Evolutionary conservation across 371 early-diverging fungal species (phyloP).

Genomic region (Polyrhizophydium stewartii): DNA sequence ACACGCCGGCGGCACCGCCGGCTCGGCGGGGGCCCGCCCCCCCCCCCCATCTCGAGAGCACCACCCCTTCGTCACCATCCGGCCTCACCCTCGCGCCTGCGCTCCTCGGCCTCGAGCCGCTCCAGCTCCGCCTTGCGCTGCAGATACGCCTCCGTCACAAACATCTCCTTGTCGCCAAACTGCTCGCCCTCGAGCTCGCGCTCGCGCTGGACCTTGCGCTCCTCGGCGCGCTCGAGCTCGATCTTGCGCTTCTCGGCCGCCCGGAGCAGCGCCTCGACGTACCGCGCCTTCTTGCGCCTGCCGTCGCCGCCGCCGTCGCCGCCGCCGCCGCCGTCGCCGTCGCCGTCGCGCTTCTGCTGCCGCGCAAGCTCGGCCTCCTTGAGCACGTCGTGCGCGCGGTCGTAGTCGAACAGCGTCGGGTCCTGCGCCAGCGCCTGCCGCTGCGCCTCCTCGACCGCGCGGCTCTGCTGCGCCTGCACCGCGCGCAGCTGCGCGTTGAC

Average conservation of each 20-base stretch:
- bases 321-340: constrained; percentile 23
- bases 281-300: constrained; percentile 53
- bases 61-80: neutral
- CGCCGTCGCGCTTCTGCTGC: constrained; percentile 26
- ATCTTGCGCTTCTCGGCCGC: constrained; percentile 78
- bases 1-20: too few relatives aligned
- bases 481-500: constrained; percentile 23
- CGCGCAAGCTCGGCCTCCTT: constrained; percentile 53
- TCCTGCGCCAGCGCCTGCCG: constrained; percentile 72
- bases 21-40: too few relatives aligned
- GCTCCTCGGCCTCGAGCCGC: constrained; percentile 78
- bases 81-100: constrained; percentile 44
- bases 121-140: constrained; percentile 74
- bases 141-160: constrained; percentile 82
- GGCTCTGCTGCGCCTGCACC: constrained; percentile 13
- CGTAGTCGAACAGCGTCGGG: constrained; percentile 85
- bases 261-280: constrained; percentile 69
- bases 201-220: constrained; percentile 75
- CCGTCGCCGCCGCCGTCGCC: constrained; percentile 22
- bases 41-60: too few relatives aligned
- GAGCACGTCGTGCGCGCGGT: constrained; percentile 82
- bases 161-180: constrained; percentile 78
- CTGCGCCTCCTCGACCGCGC: constrained; percentile 43
- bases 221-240: constrained; percentile 76
- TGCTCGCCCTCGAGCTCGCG: constrained; percentile 63